Conservation (phyloP, 768 basidiomycete genomes). For the Termitomyces sp. region DNA sequence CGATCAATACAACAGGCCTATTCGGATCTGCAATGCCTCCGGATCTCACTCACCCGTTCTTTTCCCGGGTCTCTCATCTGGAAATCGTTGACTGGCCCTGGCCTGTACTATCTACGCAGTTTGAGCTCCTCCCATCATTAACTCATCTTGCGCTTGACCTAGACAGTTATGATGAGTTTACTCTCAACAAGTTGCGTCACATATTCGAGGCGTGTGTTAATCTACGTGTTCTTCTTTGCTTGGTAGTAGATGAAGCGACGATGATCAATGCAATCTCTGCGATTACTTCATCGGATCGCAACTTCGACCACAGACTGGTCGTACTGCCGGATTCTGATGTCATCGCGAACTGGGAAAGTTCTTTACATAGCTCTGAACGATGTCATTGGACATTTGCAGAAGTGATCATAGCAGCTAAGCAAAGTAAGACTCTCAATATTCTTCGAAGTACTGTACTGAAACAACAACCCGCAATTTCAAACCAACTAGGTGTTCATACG, state of each 20-base stretch:
- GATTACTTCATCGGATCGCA: conserved; percentile 13
- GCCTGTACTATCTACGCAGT: conserved; percentile 5
- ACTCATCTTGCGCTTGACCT: conserved; percentile 25
- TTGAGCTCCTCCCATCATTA: conserved; percentile 18
- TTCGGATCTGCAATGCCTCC: conserved; percentile 14
- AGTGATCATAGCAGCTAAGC: conserved; percentile 17
- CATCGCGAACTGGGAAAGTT: conserved; percentile 23
- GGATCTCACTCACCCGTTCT: conserved; percentile 23
- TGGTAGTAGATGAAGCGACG: conserved; percentile 18
- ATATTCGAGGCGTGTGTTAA: conserved; percentile 19
- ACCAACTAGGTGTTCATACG: not conserved
- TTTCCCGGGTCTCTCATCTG: conserved; percentile 21
- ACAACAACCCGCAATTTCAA: not conserved
- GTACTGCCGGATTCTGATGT: conserved; percentile 22
- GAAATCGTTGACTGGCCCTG: conserved; percentile 25
- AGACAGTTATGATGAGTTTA: conserved; percentile 13
- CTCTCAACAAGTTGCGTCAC: conserved; percentile 14
- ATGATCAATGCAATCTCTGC: conserved; percentile 18
- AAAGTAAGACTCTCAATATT: conserved; percentile 6
- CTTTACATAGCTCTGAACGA: conserved; percentile 16
- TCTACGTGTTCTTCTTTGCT: conserved; percentile 21
- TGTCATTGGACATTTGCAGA: conserved; percentile 24
- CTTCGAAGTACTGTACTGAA: not conserved
- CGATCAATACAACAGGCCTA: conserved; percentile 22
- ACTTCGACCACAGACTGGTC: conserved; percentile 17